phyloP scores from a whole-genome alignment of 2,329 filamentous ascomycete species.

The Ophiocordyceps camponoti-floridani region DNA sequence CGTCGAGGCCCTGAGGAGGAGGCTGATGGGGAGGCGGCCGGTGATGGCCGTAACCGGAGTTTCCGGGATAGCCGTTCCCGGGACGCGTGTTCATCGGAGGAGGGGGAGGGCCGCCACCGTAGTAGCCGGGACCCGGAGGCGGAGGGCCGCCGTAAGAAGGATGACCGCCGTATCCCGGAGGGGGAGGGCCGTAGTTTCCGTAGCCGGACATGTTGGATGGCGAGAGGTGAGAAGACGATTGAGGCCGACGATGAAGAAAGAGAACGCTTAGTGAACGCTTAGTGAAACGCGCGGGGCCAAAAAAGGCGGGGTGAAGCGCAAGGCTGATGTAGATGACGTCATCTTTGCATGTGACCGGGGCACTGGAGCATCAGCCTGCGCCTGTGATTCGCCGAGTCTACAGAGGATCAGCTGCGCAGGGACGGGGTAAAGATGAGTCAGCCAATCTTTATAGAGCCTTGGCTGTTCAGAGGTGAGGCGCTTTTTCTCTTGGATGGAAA shows the following conservation, averaged over 20 bases:
- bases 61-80: slow-evolving; percentile 5
- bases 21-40: slow-evolving; percentile 16
- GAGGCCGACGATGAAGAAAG: background rate
- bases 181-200: slow-evolving; percentile 8
- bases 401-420: background rate
- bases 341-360: background rate
- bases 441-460: background rate
- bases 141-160: slow-evolving; percentile 6
- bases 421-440: background rate
- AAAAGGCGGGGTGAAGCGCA: background rate
- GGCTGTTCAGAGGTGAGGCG: background rate
- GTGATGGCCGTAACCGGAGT: slow-evolving; percentile 3
- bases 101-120: slow-evolving; percentile 7
- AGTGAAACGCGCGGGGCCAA: background rate
- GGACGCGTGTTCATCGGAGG: slow-evolving; percentile 7
- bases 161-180: slow-evolving; percentile 5
- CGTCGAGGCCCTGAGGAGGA: slow-evolving; percentile 23
- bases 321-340: background rate
- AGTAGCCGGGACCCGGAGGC: slow-evolving; percentile 7
- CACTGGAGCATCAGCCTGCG: too few species aligned
- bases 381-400: too few species aligned
- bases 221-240: too few species aligned
- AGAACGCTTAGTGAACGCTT: background rate
- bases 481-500: background rate
- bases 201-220: slow-evolving; percentile 7